Evolutionary conservation across 768 basidiomycete species (phyloP), one percentile per base, ranked within the genome.

Genomic region (Phallus indusiatus): DNA sequence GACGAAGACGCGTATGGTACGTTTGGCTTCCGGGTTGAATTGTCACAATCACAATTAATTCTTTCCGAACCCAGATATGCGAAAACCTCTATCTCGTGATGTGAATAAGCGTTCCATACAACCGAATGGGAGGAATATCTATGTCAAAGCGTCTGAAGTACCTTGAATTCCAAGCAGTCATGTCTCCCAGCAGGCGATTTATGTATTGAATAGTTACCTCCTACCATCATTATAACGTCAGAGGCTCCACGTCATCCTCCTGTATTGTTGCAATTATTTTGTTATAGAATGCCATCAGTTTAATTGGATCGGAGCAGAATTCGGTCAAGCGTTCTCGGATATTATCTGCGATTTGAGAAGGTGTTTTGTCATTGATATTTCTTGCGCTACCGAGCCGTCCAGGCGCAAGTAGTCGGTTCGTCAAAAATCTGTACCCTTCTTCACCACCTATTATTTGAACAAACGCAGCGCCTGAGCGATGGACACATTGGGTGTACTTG

Each of bases 1-100:
- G 88, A 94, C 66, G 91, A 94, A 66, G 90, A 94, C 69, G 92
- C 90, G 42, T 94, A 89, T 70, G 93, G 92, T 93, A 70, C 60
- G 86, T 81, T 1, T 16, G 34, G 24, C 20, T 35, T 47, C 50
- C 49, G 47, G 55, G n/a, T 17, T 48, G 14, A 42, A n/a, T 42
- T 12, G 12, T 10, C 14, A n/a, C 42, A 6, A 24, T 6, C 16
- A 21, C 35, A 33, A 48, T 33, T 24, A 33, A 9, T n/a, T 34
- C 9, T 2, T 56, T 36, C 18, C n/a, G n/a, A n/a, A n/a, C n/a
- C 16, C 61, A 77, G 76, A 78, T 61, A 76, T 78, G 76, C 70
- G 77, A 9, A 77, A 76, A 62, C 69, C 73, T 0, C 64, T 77
- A 36, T 70, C 74, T 28, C 68, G 67, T 54, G 76, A 78, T 54